phyloP scores from a whole-genome alignment of 148 eudicot genomes.

The Cornus florida region DNA sequence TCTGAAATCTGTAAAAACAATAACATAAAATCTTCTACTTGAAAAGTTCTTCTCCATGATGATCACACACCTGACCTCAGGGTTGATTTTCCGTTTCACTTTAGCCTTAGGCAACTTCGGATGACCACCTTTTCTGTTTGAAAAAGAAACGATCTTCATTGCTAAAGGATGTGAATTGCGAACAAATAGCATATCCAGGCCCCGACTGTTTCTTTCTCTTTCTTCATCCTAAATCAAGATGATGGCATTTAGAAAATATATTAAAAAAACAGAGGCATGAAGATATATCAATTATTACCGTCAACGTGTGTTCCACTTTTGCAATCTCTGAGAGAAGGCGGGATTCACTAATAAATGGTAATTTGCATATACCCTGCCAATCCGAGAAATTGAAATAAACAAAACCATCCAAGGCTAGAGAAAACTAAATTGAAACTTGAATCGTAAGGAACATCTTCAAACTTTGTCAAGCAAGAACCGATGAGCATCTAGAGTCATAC shows the following conservation, averaged over 20 bases:
- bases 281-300: conserved; percentile 18
- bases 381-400: background rate
- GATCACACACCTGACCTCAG: conserved; percentile 24
- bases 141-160: conserved; percentile 12
- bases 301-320: conserved; percentile 40
- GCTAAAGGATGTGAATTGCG: conserved; percentile 28
- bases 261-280: background rate
- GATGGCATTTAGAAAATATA: background rate
- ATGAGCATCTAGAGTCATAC: background rate
- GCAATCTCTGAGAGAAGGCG: conserved; percentile 35
- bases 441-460: background rate
- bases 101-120: conserved; percentile 15
- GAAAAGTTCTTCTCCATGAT: conserved; percentile 2
- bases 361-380: conserved; percentile 33
- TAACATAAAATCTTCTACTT: background rate
- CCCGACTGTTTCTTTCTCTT: conserved; percentile 27
- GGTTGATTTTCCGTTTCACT: conserved; percentile 26
- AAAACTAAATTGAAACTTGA: background rate
- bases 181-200: conserved; percentile 26
- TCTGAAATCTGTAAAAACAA: conserved; percentile 7
- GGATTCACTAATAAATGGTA: conserved; percentile 37
- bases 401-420: background rate
- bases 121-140: conserved; percentile 7
- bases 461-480: background rate
- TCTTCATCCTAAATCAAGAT: conserved; percentile 29